Evolutionary conservation across 768 basidiomycete species (phyloP).

Genomic region (Dioszegia crocea): DNA sequence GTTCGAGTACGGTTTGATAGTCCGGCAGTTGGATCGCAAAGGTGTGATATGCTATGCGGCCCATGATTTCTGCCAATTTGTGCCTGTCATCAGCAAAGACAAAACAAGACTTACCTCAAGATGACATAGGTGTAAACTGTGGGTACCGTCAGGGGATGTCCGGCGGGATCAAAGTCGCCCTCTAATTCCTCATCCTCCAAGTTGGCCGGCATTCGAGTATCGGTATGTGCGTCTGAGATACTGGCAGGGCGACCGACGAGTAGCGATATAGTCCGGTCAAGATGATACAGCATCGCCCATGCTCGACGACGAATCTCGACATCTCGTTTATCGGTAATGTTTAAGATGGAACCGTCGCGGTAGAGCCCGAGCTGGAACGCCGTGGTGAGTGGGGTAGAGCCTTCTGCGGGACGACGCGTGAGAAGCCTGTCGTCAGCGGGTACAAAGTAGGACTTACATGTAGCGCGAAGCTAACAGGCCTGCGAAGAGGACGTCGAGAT

Average conservation of each 20-base stretch:
- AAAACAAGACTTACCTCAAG: slow-evolving; percentile 28
- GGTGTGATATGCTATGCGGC: slow-evolving; percentile 49
- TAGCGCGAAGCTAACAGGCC: slow-evolving; percentile 50
- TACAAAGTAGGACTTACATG: slow-evolving; percentile 40
- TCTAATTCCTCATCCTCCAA: slow-evolving; percentile 50
- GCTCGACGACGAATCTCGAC: slow-evolving; percentile 49
- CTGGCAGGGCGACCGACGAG: slow-evolving; percentile 50
- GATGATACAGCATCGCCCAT: slow-evolving; percentile 49
- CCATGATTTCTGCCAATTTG: slow-evolving; percentile 49
- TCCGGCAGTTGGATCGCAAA: slow-evolving; percentile 50
- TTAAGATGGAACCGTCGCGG: slow-evolving; percentile 49
- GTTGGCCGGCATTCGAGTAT: slow-evolving; percentile 49
- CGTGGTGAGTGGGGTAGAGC: slow-evolving; percentile 50
- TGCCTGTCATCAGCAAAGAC: slow-evolving; percentile 27
- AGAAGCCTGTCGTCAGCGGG: slow-evolving; percentile 50
- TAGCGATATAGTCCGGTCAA: slow-evolving; percentile 50
- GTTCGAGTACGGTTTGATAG: slow-evolving; percentile 49
- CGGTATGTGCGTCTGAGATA: slow-evolving; percentile 50
- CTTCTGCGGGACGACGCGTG: slow-evolving; percentile 50
- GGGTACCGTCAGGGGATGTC: slow-evolving; percentile 47
- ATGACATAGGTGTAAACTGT: slow-evolving; percentile 50
- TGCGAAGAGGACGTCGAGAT: slow-evolving; percentile 49
- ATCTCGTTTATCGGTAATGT: slow-evolving; percentile 48
- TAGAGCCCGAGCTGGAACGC: slow-evolving; percentile 51
- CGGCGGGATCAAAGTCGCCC: slow-evolving; percentile 45